Conservation (phyloP, 805 yeast genomes). For the Candida pseudofarinosa region DNA sequence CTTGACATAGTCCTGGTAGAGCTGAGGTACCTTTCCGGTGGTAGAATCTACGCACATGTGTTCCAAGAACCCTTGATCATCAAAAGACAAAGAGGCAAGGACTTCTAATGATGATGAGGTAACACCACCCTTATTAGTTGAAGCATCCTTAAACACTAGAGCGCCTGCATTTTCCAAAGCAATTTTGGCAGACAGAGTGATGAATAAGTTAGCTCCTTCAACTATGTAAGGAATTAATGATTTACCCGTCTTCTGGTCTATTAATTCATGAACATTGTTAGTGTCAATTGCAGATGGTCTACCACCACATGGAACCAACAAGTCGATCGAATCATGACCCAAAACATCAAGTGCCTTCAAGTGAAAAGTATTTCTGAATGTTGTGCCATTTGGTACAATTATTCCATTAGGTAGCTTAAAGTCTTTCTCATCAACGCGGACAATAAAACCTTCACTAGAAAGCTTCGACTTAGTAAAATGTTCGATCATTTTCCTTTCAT, state of each 20-base stretch:
- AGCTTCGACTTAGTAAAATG: conserved; percentile 64
- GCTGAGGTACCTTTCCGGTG: conserved; percentile 55
- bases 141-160: conserved; percentile 87
- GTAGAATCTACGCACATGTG: conserved; percentile 71
- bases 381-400: conserved; percentile 74
- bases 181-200: conserved; percentile 90
- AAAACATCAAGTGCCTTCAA: conserved; percentile 62
- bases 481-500: conserved; percentile 68
- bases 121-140: conserved; percentile 98
- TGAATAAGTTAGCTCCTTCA: conserved; percentile 95
- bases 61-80: conserved; percentile 73
- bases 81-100: conserved; percentile 86
- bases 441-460: conserved; percentile 71
- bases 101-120: conserved; percentile 96
- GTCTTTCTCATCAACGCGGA: conserved; percentile 82
- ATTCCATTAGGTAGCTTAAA: conserved; percentile 73
- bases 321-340: conserved; percentile 57
- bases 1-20: conserved; percentile 79
- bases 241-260: conserved; percentile 74
- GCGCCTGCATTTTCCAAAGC: conserved; percentile 84
- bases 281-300: conserved; percentile 95
- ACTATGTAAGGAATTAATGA: conserved; percentile 80
- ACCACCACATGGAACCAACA: conserved; percentile 98
- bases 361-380: conserved; percentile 89
- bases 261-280: conserved; percentile 67